Conservation (phyloP, 1,139 yeast species). For the Geotrichum fermentans region DNA sequence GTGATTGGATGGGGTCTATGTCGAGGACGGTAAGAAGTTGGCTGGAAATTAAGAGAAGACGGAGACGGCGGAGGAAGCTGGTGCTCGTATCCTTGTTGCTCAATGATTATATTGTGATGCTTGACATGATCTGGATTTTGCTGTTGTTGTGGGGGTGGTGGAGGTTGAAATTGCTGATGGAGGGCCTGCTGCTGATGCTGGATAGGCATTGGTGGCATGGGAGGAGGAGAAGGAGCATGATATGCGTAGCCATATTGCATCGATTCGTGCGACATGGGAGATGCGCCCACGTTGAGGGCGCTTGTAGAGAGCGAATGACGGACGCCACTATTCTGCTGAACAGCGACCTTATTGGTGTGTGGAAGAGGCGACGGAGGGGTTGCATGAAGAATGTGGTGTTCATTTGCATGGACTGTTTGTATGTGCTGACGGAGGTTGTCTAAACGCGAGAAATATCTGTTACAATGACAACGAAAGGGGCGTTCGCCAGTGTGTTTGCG, state of each 20-base stretch:
- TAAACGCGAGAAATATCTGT: constrained; percentile 71
- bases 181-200: constrained; percentile 16
- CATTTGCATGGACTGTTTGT: constrained; percentile 90
- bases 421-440: constrained; percentile 90
- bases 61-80: constrained; percentile 12
- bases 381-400: constrained; percentile 43
- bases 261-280: not conserved
- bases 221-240: constrained; percentile 5
- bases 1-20: constrained; percentile 43
- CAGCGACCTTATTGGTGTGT: constrained; percentile 30
- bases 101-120: constrained; percentile 21
- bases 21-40: constrained; percentile 10
- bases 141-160: constrained; percentile 4
- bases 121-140: constrained; percentile 2
- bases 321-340: not conserved
- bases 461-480: constrained; percentile 86
- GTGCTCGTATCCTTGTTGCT: constrained; percentile 15
- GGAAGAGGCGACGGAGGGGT: constrained; percentile 31
- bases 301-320: constrained; percentile 8
- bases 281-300: not conserved
- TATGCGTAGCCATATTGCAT: not conserved
- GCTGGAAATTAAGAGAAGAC: constrained; percentile 3
- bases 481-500: constrained; percentile 94
- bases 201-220: constrained; percentile 15
- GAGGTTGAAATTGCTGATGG: constrained; percentile 1